Evolutionary conservation across 129 eudicot species (phyloP).

Genomic region (Flaveria ramosissima): DNA sequence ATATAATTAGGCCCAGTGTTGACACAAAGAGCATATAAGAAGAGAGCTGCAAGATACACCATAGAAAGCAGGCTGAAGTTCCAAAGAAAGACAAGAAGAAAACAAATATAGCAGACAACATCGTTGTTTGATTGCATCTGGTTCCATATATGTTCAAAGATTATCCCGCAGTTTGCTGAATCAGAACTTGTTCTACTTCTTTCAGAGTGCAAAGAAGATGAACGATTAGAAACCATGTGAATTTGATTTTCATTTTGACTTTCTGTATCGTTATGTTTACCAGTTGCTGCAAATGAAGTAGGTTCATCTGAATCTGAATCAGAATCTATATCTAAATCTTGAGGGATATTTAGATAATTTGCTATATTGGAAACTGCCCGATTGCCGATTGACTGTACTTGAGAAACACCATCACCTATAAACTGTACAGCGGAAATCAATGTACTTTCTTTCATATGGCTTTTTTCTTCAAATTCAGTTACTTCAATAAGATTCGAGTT

Average conservation of each 20-base stretch:
- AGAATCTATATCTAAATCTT: slow-evolving; percentile 63
- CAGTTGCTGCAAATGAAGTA: slow-evolving; percentile 42
- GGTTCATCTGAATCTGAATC: slow-evolving; percentile 72
- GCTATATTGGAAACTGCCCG: slow-evolving; percentile 84
- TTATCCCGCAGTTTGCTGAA: slow-evolving; percentile 69
- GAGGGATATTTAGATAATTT: slow-evolving; percentile 71
- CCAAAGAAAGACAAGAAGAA: slow-evolving; percentile 88
- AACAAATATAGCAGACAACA: slow-evolving; percentile 93
- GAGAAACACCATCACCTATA: slow-evolving; percentile 94
- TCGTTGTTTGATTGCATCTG: slow-evolving; percentile 96
- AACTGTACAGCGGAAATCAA: slow-evolving; percentile 87
- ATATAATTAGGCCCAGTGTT: slow-evolving; percentile 91
- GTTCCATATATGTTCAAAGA: slow-evolving; percentile 79
- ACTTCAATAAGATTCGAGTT: slow-evolving; percentile 59
- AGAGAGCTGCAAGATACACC: slow-evolving; percentile 92
- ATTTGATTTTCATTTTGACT: slow-evolving; percentile 33
- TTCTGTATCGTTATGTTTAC: slow-evolving; percentile 38
- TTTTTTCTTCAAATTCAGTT: slow-evolving; percentile 65
- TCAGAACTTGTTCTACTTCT: slow-evolving; percentile 68
- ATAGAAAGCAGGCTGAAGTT: slow-evolving; percentile 93
- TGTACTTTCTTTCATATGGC: slow-evolving; percentile 54
- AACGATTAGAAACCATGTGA: slow-evolving; percentile 40
- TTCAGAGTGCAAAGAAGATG: slow-evolving; percentile 80
- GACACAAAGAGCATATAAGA: slow-evolving; percentile 91
- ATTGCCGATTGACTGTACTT: slow-evolving; percentile 86